phyloP scores from a whole-genome alignment of 352 stramenopile genomes.

The Phytophthora idaei region DNA sequence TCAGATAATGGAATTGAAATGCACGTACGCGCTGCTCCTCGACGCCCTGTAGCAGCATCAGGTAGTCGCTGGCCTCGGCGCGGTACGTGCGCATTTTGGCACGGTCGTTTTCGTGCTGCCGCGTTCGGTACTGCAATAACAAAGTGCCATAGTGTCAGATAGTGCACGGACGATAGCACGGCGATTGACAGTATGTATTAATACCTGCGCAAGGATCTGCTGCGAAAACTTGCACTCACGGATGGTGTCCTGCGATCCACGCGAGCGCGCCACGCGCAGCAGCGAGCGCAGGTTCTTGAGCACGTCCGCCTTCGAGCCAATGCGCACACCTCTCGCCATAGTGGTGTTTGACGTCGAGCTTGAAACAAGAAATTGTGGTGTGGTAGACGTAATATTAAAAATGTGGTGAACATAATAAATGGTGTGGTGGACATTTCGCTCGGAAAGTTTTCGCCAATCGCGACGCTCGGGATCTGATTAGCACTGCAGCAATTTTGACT shows the following conservation, averaged over 20 bases:
- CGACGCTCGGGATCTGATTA: not conserved
- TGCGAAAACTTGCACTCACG: constrained; percentile 73
- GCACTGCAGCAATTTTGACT: not conserved
- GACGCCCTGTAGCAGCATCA: constrained; percentile 72
- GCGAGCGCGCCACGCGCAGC: constrained; percentile 67
- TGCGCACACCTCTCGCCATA: constrained; percentile 69
- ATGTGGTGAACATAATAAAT: not conserved
- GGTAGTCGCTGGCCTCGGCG: constrained; percentile 70
- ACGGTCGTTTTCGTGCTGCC: constrained; percentile 78
- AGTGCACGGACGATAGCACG: constrained; percentile 1
- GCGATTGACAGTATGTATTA: too few relatives aligned
- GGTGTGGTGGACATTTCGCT: not conserved
- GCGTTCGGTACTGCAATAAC: constrained; percentile 59
- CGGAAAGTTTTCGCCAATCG: not conserved
- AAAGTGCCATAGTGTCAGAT: constrained; percentile 12
- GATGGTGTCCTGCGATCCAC: constrained; percentile 52
- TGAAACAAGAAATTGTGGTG: not conserved
- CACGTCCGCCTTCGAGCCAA: constrained; percentile 83
- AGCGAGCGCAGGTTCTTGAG: constrained; percentile 79
- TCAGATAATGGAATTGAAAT: constrained; percentile 2
- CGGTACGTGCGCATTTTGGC: constrained; percentile 73
- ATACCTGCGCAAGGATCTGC: constrained; percentile 74
- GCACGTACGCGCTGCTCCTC: constrained; percentile 73
- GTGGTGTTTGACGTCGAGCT: not conserved
- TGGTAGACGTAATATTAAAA: not conserved